Percentiles rank a stretch among this genome's conserved stretches.
Evolutionary conservation across 2,329 filamentous ascomycete species (phyloP).

Genomic region (Ceratocystis smalleyi): DNA sequence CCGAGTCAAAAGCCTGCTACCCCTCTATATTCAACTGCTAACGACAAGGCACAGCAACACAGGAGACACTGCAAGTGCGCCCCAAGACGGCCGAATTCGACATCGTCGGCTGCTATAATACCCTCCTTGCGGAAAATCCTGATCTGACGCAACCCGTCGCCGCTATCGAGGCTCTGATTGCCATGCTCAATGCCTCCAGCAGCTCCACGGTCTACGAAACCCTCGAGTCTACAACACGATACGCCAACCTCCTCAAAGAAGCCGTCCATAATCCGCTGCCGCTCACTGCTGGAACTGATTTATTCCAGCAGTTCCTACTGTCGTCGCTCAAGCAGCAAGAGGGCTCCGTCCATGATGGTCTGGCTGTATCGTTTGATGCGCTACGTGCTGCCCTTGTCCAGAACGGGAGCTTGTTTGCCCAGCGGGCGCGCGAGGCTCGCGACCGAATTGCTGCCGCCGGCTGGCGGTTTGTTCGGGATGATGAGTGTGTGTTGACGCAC

Average conservation of each 20-base stretch:
- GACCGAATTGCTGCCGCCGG: constrained; percentile 70
- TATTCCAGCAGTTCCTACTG: constrained; percentile 89
- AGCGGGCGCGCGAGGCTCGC: constrained; percentile 69
- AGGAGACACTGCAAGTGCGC: constrained; percentile 4
- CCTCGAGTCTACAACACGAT: constrained; percentile 63
- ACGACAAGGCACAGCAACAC: not conserved
- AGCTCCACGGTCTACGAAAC: constrained; percentile 88
- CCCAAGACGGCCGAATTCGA: constrained; percentile 23
- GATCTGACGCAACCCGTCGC: constrained; percentile 93
- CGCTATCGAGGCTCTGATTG: constrained; percentile 80
- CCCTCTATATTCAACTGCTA: not conserved
- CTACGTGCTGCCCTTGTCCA: constrained; percentile 69
- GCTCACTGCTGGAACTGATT: constrained; percentile 80
- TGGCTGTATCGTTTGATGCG: constrained; percentile 49
- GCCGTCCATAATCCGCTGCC: constrained; percentile 79
- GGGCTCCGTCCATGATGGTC: constrained; percentile 20
- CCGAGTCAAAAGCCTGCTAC: not conserved
- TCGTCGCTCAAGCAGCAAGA: constrained; percentile 44
- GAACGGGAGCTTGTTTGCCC: constrained; percentile 76
- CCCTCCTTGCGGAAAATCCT: constrained; percentile 47
- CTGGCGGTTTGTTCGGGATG: constrained; percentile 61
- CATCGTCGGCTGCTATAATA: constrained; percentile 41
- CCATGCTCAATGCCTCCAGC: constrained; percentile 62
- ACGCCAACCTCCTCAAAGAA: constrained; percentile 62
- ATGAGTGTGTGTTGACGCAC: constrained; percentile 72